Conservation (phyloP, 768 basidiomycete species). For the Dentipellis fragilis region DNA sequence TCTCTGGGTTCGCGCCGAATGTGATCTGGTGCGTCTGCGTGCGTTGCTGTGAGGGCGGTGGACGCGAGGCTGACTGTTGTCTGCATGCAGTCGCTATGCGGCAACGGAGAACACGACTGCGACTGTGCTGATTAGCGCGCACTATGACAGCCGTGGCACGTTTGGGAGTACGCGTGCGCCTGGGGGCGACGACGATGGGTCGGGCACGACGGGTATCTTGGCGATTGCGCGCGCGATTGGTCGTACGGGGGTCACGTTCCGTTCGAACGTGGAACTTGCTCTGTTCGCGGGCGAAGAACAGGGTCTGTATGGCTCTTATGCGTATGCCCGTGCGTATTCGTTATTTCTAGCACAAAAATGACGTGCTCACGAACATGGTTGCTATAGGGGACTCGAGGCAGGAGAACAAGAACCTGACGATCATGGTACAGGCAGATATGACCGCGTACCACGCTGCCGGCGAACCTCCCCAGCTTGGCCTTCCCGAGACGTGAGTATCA, state of each 20-base stretch:
- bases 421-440: conserved; percentile 94
- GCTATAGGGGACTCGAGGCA: conserved; percentile 46
- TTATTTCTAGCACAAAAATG: background rate
- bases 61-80: background rate
- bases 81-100: conserved; percentile 41
- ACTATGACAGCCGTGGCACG: conserved; percentile 87
- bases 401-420: conserved; percentile 52
- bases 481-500: conserved; percentile 55
- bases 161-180: conserved; percentile 68
- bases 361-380: background rate
- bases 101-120: conserved; percentile 45
- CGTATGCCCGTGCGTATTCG: conserved; percentile 63
- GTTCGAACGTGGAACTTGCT: conserved; percentile 67
- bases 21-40: conserved; percentile 57
- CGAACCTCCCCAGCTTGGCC: conserved; percentile 77
- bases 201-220: conserved; percentile 62
- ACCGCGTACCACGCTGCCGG: conserved; percentile 69
- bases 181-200: conserved; percentile 57
- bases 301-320: conserved; percentile 67
- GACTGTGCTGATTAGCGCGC: conserved; percentile 69
- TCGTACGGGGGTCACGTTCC: conserved; percentile 57
- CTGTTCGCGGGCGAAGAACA: conserved; percentile 92
- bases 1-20: conserved; percentile 72
- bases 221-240: conserved; percentile 71
- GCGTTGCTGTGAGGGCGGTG: background rate